Percentiles rank a stretch among this genome's conserved stretches.
Evolutionary conservation across 2,329 filamentous ascomycete genomes (phyloP).

Genomic region (Aspergillus fijiensis): DNA sequence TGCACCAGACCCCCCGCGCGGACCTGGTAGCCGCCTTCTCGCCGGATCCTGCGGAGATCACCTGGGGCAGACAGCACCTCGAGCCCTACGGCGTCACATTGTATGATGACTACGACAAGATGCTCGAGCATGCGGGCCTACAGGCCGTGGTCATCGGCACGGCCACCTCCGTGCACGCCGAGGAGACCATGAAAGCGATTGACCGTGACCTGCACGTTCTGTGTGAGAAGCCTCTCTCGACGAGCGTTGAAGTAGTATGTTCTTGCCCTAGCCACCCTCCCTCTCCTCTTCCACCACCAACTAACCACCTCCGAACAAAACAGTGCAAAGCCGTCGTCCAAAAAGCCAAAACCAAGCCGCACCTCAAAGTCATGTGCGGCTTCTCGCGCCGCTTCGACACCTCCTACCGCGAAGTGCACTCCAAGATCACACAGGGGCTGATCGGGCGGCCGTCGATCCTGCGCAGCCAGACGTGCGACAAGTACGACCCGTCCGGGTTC

Average conservation of each 20-base stretch:
- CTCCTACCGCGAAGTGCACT: constrained; percentile 60
- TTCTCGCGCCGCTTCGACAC: constrained; percentile 66
- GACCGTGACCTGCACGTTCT: constrained; percentile 54
- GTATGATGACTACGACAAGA: constrained; percentile 54
- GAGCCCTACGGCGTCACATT: constrained; percentile 52
- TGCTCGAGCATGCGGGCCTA: constrained; percentile 54
- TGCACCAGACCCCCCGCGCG: constrained; percentile 47
- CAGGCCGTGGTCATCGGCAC: constrained; percentile 56
- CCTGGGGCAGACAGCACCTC: constrained; percentile 52
- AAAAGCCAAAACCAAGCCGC: constrained; percentile 54
- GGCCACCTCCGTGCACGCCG: constrained; percentile 55
- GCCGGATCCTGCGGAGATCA: constrained; percentile 43
- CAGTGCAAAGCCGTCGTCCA: constrained; percentile 58
- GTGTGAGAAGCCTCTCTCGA: constrained; percentile 55
- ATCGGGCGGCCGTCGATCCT: constrained; percentile 62
- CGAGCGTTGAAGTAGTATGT: constrained; percentile 57
- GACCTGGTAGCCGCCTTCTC: constrained; percentile 50
- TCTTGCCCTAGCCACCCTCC: not conserved
- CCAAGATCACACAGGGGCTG: constrained; percentile 52
- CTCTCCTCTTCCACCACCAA: not conserved
- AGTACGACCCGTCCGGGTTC: constrained; percentile 62
- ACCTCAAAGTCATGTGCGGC: constrained; percentile 66
- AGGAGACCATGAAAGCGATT: constrained; percentile 57
- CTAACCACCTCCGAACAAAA: constrained; percentile 25
- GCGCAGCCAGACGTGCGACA: constrained; percentile 65